Percentiles rank a stretch among this genome's conserved stretches.
Evolutionary conservation across 768 basidiomycete genomes (phyloP).

Genomic region (Phanerochaete sordida): DNA sequence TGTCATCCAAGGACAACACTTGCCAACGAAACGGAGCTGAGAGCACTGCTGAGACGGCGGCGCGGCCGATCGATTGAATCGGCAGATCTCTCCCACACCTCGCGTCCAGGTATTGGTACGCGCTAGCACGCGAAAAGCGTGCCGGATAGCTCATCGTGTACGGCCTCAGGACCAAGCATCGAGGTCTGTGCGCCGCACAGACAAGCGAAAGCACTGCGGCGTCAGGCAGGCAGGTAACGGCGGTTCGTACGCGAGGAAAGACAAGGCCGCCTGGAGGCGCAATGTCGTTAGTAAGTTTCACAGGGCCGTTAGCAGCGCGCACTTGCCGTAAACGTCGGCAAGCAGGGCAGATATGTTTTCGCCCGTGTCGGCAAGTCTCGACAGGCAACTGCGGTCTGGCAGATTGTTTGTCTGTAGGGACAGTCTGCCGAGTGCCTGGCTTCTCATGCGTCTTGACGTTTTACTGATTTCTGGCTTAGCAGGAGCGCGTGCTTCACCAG

Average conservation of each 20-base stretch:
- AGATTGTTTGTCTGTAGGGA: neutral
- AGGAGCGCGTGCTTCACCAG: neutral
- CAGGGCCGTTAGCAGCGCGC: neutral
- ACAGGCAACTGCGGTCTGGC: neutral
- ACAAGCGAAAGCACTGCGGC: neutral
- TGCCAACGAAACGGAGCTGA: neutral
- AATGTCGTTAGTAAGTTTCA: neutral
- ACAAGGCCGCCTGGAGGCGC: neutral
- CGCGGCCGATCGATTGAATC: neutral
- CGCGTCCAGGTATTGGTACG: neutral
- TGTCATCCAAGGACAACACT: neutral
- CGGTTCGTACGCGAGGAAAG: neutral
- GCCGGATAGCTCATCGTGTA: neutral
- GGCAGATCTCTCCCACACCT: neutral
- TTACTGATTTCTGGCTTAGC: neutral
- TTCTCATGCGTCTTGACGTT: neutral
- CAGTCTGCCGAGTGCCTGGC: neutral
- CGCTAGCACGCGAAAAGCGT: neutral
- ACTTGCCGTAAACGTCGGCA: neutral
- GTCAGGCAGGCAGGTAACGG: neutral
- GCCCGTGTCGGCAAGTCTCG: neutral
- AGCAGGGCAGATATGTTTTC: neutral
- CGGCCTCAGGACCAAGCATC: no score
- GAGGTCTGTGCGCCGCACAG: neutral
- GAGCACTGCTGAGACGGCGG: neutral